A percentile compares a stretch with the other conserved stretches of the same genome.
Conservation (phyloP, 2,329 filamentous ascomycete species). For the Neonectria neomacrospora region DNA sequence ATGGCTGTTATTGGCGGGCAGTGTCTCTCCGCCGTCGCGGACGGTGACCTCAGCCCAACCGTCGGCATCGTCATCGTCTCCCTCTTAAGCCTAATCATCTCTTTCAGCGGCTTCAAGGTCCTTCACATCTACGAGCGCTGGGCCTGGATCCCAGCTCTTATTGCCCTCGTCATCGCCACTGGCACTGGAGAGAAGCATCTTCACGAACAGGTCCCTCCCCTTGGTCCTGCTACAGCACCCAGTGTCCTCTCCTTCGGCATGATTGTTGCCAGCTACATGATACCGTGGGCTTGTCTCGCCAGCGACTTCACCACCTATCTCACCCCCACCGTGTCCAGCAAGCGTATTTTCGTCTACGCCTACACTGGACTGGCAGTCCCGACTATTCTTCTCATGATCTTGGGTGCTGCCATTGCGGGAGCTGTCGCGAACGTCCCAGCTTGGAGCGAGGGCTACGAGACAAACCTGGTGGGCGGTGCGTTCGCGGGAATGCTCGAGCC, state of each 20-base stretch:
- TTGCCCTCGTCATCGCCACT: constrained; percentile 54
- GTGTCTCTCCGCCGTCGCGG: constrained; percentile 52
- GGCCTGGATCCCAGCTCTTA: constrained; percentile 57
- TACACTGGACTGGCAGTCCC: constrained; percentile 56
- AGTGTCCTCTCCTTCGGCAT: constrained; percentile 61
- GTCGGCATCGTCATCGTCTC: constrained; percentile 62
- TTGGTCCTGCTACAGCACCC: constrained; percentile 35
- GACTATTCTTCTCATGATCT: constrained; percentile 22
- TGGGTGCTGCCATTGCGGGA: constrained; percentile 19
- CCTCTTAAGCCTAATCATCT: constrained; percentile 56
- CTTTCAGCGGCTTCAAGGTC: constrained; percentile 59
- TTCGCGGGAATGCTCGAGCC: constrained; percentile 21
- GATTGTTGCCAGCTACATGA: constrained; percentile 66
- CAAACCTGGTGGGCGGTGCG: constrained; percentile 13
- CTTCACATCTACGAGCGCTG: constrained; percentile 59
- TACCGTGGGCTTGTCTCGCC: constrained; percentile 62
- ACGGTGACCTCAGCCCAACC: constrained; percentile 52
- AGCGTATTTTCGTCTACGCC: constrained; percentile 58
- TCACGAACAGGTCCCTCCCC: constrained; percentile 47
- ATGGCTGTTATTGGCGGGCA: constrained; percentile 59
- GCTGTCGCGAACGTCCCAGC: constrained; percentile 13
- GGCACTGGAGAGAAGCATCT: constrained; percentile 54
- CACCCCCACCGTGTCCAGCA: constrained; percentile 53
- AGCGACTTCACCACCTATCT: constrained; percentile 56
- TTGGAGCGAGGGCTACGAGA: constrained; percentile 13